phyloP scores from a whole-genome alignment of 805 yeast species.

The Nadsonia fulvescens region DNA sequence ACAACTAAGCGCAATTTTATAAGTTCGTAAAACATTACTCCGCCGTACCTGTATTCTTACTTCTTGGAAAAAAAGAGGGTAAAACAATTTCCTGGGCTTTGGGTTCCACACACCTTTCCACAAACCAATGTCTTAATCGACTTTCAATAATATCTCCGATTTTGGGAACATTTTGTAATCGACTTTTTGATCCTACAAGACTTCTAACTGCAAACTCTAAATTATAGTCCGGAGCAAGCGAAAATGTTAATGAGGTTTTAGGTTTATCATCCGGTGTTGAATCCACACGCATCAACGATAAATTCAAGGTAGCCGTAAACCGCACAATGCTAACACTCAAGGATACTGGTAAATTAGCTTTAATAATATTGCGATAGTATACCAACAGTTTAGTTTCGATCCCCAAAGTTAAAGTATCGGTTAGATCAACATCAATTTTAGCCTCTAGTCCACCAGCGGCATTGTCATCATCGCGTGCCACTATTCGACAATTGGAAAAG shows the following conservation, averaged over 20 bases:
- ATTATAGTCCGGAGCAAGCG: conserved; percentile 81
- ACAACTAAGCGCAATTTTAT: too few species aligned
- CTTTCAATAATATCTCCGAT: conserved; percentile 70
- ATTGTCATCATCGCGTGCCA: conserved; percentile 20
- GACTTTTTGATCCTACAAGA: conserved; percentile 80
- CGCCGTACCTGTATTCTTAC: too few species aligned
- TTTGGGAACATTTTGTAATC: conserved; percentile 85
- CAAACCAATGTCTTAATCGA: conserved; percentile 72
- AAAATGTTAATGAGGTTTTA: conserved; percentile 59
- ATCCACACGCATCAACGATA: conserved; percentile 27
- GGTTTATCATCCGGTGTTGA: conserved; percentile 22
- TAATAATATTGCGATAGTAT: conserved; percentile 55
- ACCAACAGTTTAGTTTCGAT: conserved; percentile 62
- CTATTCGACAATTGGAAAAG: conserved; percentile 76
- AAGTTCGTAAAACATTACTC: too few species aligned
- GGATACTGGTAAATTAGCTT: conserved; percentile 76
- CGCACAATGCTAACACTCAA: conserved; percentile 76
- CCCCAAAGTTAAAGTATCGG: conserved; percentile 74
- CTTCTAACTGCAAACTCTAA: conserved; percentile 76
- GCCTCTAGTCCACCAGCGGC: conserved; percentile 43
- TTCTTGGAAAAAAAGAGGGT: conserved; percentile 72
- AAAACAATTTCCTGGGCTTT: conserved; percentile 67
- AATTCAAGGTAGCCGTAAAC: conserved; percentile 77
- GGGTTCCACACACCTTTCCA: conserved; percentile 87
- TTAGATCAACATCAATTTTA: conserved; percentile 74